These are phyloP conservation scores for Suillus subaureus DNA, from an alignment of 768 basidiomycete species.

Conservation along the genomic window DNA sequence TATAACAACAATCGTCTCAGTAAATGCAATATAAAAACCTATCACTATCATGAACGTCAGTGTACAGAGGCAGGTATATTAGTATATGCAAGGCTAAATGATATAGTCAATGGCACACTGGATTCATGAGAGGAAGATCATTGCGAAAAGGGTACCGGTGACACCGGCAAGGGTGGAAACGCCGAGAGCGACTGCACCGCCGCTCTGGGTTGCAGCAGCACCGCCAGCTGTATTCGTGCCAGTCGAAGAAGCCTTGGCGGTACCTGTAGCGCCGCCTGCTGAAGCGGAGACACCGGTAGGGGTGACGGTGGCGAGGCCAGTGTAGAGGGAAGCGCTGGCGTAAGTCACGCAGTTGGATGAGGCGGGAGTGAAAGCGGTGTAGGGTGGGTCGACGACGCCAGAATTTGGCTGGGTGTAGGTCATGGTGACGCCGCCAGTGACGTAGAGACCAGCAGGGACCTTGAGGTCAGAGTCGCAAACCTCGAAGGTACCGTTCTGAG, in stretches of 20 bases:
- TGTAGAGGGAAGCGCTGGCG: conserved; percentile 39
- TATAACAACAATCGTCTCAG: neutral
- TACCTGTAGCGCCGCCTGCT: neutral
- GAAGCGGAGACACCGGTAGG: conserved; percentile 1
- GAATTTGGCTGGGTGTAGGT: conserved; percentile 47
- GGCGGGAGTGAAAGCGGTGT: conserved; percentile 40
- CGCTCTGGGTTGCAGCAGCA: conserved; percentile 18
- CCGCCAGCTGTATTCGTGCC: conserved; percentile 19
- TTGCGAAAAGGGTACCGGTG: conserved; percentile 37
- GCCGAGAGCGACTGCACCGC: conserved; percentile 26
- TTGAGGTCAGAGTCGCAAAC: conserved; percentile 68
- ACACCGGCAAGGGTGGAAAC: conserved; percentile 36
- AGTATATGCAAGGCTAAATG: conserved; percentile 1
- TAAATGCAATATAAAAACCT: neutral
- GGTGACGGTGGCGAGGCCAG: conserved; percentile 21
- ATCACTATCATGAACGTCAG: conserved; percentile 3
- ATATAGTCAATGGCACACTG: neutral
- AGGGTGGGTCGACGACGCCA: conserved; percentile 38
- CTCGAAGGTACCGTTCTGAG: conserved; percentile 60
- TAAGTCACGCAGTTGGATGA: conserved; percentile 49
- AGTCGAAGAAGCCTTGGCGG: conserved; percentile 9
- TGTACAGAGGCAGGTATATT: conserved; percentile 1
- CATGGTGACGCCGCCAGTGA: conserved; percentile 38
- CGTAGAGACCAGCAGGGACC: conserved; percentile 58
- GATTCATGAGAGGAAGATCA: conserved; percentile 40